These are phyloP conservation scores for Paramyrothecium sp. DNA, from an alignment of 2,329 filamentous ascomycete genomes.

Conservation along the genomic window DNA sequence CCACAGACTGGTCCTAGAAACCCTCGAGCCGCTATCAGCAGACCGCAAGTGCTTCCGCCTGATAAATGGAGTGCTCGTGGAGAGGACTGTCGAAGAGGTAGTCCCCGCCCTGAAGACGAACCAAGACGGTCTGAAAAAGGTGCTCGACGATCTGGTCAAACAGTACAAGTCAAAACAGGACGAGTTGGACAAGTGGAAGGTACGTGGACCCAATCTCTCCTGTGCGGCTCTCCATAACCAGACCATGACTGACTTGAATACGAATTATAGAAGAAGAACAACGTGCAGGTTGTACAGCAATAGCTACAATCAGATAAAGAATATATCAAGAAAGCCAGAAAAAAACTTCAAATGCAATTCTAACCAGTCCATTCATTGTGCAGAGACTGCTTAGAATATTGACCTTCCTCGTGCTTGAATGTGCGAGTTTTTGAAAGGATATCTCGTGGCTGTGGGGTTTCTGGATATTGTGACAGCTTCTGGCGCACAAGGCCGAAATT, in stretches of 20 bases:
- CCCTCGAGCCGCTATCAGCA: conserved; percentile 74
- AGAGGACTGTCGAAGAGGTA: conserved; percentile 91
- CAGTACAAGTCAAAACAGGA: conserved; percentile 94
- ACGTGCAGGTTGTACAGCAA: conserved; percentile 82
- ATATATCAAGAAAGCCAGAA: conserved; percentile 14
- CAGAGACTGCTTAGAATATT: too few relatives aligned
- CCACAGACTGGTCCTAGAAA: conserved; percentile 86
- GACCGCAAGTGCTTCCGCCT: conserved; percentile 98
- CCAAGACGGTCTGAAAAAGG: conserved; percentile 88
- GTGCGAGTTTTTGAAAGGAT: too few relatives aligned
- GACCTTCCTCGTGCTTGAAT: too few relatives aligned
- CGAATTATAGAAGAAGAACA: conserved; percentile 74
- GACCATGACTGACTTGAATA: not conserved
- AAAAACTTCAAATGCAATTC: not conserved
- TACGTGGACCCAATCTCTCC: conserved; percentile 37
- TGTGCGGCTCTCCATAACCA: conserved; percentile 2
- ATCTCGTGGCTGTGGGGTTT: too few relatives aligned
- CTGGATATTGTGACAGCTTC: too few relatives aligned
- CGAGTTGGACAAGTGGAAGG: conserved; percentile 98
- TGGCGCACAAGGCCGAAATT: too few relatives aligned
- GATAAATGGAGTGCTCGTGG: conserved; percentile 95
- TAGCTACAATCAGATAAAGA: conserved; percentile 28
- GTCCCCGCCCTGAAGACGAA: conserved; percentile 90
- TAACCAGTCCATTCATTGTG: too few relatives aligned
- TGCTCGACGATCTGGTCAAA: conserved; percentile 91